Evolutionary conservation across 1,284 basidiomycete species (phyloP).

Genomic region (Microbotryomycetes sp.): DNA sequence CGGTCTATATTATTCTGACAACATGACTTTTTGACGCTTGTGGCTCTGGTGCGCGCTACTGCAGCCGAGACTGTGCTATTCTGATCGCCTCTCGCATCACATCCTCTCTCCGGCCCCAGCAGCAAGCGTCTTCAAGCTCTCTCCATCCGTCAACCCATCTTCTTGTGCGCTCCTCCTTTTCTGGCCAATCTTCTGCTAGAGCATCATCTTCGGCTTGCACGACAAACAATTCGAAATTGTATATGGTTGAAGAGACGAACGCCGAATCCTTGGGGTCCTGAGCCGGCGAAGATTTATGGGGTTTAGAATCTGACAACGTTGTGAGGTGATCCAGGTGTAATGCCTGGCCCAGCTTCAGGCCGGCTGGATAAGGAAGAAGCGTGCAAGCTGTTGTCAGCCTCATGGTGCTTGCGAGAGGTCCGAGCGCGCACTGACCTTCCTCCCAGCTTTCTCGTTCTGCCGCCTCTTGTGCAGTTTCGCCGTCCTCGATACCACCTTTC

Average conservation of each 20-base stretch:
- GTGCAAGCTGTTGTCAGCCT: too few species aligned
- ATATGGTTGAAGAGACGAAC: constrained; percentile 18
- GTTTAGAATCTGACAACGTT: constrained; percentile 13
- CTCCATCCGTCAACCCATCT: constrained; percentile 11
- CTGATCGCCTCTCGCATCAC: constrained; percentile 18
- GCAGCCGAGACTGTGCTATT: constrained; percentile 1
- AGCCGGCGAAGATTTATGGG: constrained; percentile 24
- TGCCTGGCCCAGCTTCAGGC: neutral
- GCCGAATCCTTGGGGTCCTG: neutral
- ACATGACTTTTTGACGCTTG: too few species aligned
- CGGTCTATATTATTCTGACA: too few species aligned
- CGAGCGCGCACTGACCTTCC: constrained; percentile 20
- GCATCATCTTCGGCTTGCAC: neutral
- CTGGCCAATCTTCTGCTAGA: constrained; percentile 19
- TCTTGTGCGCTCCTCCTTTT: constrained; percentile 17
- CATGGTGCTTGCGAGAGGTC: neutral
- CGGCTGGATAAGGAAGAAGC: constrained; percentile 8
- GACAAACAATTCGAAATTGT: constrained; percentile 27
- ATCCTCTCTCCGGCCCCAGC: constrained; percentile 21
- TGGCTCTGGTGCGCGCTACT: too few species aligned
- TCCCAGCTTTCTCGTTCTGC: constrained; percentile 27
- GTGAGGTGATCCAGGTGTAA: constrained; percentile 21
- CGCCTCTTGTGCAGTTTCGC: constrained; percentile 7
- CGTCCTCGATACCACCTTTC: constrained; percentile 26
- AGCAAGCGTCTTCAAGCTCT: constrained; percentile 4